Base-by-base conservation (phyloP, 305 asterid genomes). In the Ajuga reptans region DNA sequence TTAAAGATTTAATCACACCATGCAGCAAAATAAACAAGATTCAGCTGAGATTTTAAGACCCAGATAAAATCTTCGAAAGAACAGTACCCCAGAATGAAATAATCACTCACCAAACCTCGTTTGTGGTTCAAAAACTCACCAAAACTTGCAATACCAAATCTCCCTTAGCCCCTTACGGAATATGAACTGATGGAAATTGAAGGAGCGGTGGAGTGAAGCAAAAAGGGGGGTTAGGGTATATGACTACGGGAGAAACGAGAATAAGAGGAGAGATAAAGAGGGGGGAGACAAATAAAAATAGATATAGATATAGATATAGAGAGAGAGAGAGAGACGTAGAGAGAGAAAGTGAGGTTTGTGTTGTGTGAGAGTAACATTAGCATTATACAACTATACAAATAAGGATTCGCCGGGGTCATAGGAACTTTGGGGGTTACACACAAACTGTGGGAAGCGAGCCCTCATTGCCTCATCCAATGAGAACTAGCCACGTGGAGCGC, bases 211-310 rank as follows among this genome's bases (percentile, higher is more conserved):
- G 71, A 60, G 69, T 64, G 81, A 74, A 69, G 78, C 61, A 46
- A 58, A 75, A 73, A 82, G 81, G 86, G 85, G 88, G 76, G 86
- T 87, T 87, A 86, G 96, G 95, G 88, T 81, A 86, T 69, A 80
- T 50, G 78, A 68, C 64, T 53, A 29, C 68, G 81, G 63, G 79
- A 72, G 78, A 72, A 73, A 82, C 86, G 86, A 81, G 87, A 80
- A 75, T 64, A 69, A 8, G 80, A 73, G 62, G 91, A 78, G 90
- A 87, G 85, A 83, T 85, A 83, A 56, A 82, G 79, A 14, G 66
- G 60, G 69, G 73, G 84, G 62, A 74, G 7, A 39, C 45, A 39
- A 75, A 77, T 79, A 80, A 75, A 83, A 59, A 51, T 42, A 55
- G 67, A 69, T 24, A 66, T 68, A 76, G 72, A 76, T 71, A 55